Conservation (phyloP, 2,329 filamentous ascomycete genomes). For the Cucurbitaria berberidis region DNA sequence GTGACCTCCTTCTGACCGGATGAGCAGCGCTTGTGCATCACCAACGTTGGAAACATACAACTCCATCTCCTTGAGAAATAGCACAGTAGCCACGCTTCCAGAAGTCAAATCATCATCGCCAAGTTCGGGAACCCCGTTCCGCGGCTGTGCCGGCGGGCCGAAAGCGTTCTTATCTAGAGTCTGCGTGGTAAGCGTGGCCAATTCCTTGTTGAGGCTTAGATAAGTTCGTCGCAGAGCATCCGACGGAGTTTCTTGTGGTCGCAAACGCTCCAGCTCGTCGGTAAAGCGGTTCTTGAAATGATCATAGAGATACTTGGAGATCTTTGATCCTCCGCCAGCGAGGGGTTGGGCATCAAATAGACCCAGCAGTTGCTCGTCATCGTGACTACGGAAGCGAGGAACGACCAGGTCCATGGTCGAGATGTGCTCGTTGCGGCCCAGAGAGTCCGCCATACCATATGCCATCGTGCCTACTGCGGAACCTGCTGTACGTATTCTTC, state of each 20-base stretch:
- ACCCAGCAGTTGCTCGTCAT: constrained; percentile 89
- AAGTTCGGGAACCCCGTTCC: constrained; percentile 77
- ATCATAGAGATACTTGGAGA: constrained; percentile 95
- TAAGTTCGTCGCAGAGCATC: constrained; percentile 90
- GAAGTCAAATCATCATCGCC: constrained; percentile 88
- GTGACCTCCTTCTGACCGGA: constrained; percentile 84
- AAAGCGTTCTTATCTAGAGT: constrained; percentile 70
- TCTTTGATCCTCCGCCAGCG: constrained; percentile 87
- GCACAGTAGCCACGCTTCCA: constrained; percentile 88
- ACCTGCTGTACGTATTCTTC: constrained; percentile 95
- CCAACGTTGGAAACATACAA: constrained; percentile 95
- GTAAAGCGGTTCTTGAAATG: constrained; percentile 88
- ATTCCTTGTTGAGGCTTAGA: constrained; percentile 88
- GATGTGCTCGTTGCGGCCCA: constrained; percentile 91
- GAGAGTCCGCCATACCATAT: constrained; percentile 96
- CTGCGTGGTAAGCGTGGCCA: constrained; percentile 83
- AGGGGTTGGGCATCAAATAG: constrained; percentile 95
- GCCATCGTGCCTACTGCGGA: constrained; percentile 87
- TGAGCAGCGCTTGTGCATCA: constrained; percentile 93
- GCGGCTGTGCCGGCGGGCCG: constrained; percentile 57
- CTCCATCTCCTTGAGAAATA: constrained; percentile 88
- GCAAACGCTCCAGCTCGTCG: constrained; percentile 76
- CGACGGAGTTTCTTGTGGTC: constrained; percentile 73
- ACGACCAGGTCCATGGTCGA: constrained; percentile 96
- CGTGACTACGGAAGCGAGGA: constrained; percentile 85